Evolutionary conservation across 2,329 filamentous ascomycete genomes (phyloP), one percentile per base, ranked within the genome.

Genomic region (Anthostomella pinea): DNA sequence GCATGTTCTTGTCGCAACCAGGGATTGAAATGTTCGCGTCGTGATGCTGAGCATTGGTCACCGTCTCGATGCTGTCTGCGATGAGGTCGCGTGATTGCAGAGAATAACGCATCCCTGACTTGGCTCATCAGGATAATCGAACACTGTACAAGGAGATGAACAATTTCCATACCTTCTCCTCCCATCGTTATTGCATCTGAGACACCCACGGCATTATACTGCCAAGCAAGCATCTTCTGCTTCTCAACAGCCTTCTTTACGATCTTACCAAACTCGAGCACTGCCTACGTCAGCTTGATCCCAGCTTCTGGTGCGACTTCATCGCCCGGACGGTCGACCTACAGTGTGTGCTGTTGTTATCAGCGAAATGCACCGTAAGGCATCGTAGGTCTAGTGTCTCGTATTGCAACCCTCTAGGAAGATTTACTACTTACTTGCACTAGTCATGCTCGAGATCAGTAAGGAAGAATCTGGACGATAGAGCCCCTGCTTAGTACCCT

Each of bases 1-100:
- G 90, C 91, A 96, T 96, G 63, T 96, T 96, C 77, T 96, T 96
- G 69, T 96, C 90, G 62, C 90, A 96, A 8, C 90, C 90, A 0
- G 91, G 89, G 51, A 96, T 91, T 19, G 87, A 82, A 60, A 96
- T 90, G 62, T 90, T 94, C 40, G 89, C 91, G 60, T 96, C 91
- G 63, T 96, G 88, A 52, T 85, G 85, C 60, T 96, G 90, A 5
- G 87, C 91, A 60, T 85, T 91, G 2, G 89, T 96, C 24, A 95
- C 86, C 2, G 87, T 90, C 68, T 97, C 91, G 56, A 96, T 89
- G 51, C 83, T 90, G 66, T 97, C 90, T 46, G 90, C 90, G 49
- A 97, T 96, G 48, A 96, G 81, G 58, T 97, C 90, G 41, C 90
- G 78, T 2, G 85, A 87, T 59, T 95, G 90, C 5, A 96, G 76